Conservation (phyloP, 257 asterid genomes). For the Solanum paucissectum region DNA sequence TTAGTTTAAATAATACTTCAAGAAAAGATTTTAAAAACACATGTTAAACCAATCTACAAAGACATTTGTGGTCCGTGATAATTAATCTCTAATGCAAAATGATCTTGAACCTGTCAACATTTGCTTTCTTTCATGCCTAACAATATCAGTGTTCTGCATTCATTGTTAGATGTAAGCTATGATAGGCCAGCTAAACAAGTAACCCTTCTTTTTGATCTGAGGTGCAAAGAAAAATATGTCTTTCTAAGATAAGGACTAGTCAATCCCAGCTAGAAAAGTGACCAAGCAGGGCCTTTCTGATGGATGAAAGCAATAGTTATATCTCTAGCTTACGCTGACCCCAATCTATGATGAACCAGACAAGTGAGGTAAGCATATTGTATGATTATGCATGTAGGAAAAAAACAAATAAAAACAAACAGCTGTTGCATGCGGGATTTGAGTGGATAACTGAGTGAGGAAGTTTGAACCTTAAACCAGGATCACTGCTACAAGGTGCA, state of each 20-base stretch:
- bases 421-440: background rate
- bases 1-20: background rate
- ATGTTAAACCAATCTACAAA: background rate
- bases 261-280: background rate
- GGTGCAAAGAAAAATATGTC: background rate
- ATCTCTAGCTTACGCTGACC: background rate
- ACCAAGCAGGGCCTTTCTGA: background rate
- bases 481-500: slow-evolving; percentile 83
- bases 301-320: background rate
- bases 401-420: background rate
- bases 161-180: background rate
- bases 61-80: background rate
- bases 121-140: background rate
- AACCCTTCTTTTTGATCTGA: background rate
- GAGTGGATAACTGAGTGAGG: background rate
- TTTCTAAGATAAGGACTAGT: background rate
- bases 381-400: background rate
- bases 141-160: background rate
- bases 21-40: background rate
- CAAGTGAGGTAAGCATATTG: background rate
- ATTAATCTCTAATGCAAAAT: background rate
- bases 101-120: background rate
- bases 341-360: background rate
- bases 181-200: background rate
- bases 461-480: slow-evolving; percentile 61